Evolutionary conservation across 768 basidiomycete species (phyloP).

Genomic region (Calvatia gigantea): DNA sequence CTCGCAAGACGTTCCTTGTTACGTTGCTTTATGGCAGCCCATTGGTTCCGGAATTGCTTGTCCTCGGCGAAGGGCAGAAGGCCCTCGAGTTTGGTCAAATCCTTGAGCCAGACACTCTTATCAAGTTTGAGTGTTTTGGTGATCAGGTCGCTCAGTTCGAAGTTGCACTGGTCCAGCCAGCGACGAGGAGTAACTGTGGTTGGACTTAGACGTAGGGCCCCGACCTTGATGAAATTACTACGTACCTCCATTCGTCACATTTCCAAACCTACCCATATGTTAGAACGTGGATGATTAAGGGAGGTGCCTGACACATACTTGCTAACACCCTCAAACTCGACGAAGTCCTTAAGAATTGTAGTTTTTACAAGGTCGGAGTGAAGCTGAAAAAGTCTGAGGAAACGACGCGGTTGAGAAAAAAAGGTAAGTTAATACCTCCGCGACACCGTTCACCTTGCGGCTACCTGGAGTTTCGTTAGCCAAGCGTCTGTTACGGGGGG

Average conservation of each 20-base stretch:
- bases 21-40: conserved; percentile 80
- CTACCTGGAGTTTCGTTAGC: conserved; percentile 41
- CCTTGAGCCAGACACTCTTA: conserved; percentile 81
- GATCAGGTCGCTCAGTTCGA: conserved; percentile 80
- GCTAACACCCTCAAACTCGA: conserved; percentile 86
- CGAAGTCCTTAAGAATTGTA: conserved; percentile 88
- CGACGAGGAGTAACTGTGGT: conserved; percentile 80
- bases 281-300: background rate
- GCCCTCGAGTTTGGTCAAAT: conserved; percentile 74
- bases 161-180: conserved; percentile 96
- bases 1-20: conserved; percentile 90
- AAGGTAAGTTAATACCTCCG: conserved; percentile 50
- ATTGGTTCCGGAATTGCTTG: conserved; percentile 70
- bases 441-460: conserved; percentile 92
- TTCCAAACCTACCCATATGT: conserved; percentile 53
- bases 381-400: conserved; percentile 37
- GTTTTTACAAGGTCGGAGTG: conserved; percentile 87
- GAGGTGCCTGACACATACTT: conserved; percentile 43
- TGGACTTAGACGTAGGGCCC: background rate
- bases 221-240: conserved; percentile 13
- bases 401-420: background rate
- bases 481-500: background rate
- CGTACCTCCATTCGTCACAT: conserved; percentile 92
- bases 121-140: conserved; percentile 74
- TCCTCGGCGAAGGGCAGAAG: conserved; percentile 72